A percentile compares a stretch with the other conserved stretches of the same genome.
Conservation (phyloP, 805 yeast genomes). For the Grigorovia yakushimaensis region DNA sequence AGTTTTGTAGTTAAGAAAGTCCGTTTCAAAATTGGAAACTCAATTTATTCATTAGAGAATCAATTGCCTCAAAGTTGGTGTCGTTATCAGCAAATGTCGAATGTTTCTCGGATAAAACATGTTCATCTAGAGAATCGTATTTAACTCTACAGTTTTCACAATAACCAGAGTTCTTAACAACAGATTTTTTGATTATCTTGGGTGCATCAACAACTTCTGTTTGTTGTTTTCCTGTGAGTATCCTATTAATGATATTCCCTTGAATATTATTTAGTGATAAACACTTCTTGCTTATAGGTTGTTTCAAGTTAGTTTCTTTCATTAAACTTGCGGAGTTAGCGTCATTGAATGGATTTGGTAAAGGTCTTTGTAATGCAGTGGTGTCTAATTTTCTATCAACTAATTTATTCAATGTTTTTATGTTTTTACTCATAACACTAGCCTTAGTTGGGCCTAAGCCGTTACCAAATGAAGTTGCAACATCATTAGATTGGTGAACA, state of each 20-base stretch:
- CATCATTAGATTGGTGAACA: slow-evolving; percentile 29
- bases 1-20: neutral
- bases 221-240: neutral
- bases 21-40: slow-evolving; percentile 17
- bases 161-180: slow-evolving; percentile 50
- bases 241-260: neutral
- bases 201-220: neutral
- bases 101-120: slow-evolving; percentile 60
- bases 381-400: slow-evolving; percentile 25
- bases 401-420: slow-evolving; percentile 22
- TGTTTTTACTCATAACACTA: slow-evolving; percentile 25
- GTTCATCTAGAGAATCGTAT: slow-evolving; percentile 72
- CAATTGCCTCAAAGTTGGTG: slow-evolving; percentile 67
- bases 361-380: slow-evolving; percentile 4
- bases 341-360: neutral
- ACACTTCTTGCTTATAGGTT: neutral
- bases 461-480: slow-evolving; percentile 27
- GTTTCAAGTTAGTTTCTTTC: neutral
- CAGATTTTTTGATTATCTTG: slow-evolving; percentile 6
- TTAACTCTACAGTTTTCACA: slow-evolving; percentile 89
- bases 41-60: slow-evolving; percentile 47
- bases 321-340: neutral
- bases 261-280: neutral
- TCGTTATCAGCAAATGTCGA: slow-evolving; percentile 66
- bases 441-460: slow-evolving; percentile 29